phyloP scores from a whole-genome alignment of 495 filamentous ascomycete species.

The Penicillium mononematosum region DNA sequence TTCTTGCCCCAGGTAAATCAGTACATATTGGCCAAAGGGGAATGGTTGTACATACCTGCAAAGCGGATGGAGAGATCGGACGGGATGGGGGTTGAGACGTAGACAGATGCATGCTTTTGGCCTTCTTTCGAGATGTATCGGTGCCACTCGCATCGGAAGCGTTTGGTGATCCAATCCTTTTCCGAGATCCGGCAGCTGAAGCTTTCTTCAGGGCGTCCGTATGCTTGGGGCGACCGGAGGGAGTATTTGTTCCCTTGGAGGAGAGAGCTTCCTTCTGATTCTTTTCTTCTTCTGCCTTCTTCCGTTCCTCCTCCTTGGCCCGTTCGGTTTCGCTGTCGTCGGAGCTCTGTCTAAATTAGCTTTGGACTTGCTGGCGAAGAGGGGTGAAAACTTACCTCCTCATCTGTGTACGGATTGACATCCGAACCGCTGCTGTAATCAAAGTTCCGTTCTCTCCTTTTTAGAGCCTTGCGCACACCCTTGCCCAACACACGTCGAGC shows the following conservation, averaged over 20 bases:
- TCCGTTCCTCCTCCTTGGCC: conserved; percentile 66
- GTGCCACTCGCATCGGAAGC: conserved; percentile 87
- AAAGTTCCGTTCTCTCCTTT: conserved; percentile 79
- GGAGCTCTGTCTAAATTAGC: conserved; percentile 33
- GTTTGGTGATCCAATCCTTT: conserved; percentile 83
- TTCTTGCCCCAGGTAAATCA: conserved; percentile 43
- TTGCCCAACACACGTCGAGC: conserved; percentile 69
- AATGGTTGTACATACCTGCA: conserved; percentile 30
- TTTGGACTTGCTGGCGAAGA: no score
- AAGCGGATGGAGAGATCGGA: conserved; percentile 49
- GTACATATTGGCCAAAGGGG: not conserved
- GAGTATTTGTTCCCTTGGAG: conserved; percentile 72
- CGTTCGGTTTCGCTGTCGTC: conserved; percentile 51
- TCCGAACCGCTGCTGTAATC: conserved; percentile 77
- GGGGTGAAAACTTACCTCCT: conserved; percentile 37
- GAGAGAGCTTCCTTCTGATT: conserved; percentile 51
- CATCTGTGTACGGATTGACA: conserved; percentile 70
- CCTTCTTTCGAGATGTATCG: conserved; percentile 85
- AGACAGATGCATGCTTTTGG: conserved; percentile 64
- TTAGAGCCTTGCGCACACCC: conserved; percentile 71
- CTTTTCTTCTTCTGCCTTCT: conserved; percentile 65
- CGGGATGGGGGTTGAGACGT: conserved; percentile 58
- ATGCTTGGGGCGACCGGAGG: conserved; percentile 60
- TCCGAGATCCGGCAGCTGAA: conserved; percentile 52
- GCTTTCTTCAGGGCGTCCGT: conserved; percentile 57